Evolutionary conservation across 805 yeast genomes (phyloP), one percentile per base, ranked within the genome.

Genomic region (Candida boleticola): DNA sequence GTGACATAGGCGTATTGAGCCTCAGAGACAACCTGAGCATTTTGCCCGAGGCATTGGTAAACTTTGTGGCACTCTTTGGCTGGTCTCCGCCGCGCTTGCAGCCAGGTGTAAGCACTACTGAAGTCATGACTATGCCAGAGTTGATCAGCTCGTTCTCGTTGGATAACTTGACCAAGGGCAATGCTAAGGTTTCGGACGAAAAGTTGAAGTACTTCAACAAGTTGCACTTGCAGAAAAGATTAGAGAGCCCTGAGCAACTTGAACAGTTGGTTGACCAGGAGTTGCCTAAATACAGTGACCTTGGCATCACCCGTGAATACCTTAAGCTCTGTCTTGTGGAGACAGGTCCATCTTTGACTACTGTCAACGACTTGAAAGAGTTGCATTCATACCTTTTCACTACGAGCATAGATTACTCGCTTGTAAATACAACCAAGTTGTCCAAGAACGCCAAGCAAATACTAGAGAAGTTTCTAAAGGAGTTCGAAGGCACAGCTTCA

Each of bases 31-130:
- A 67, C 33, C 68, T 69, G 32, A 96, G 96, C 0, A 73, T 86
- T 13, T 63, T 89, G 4, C 95, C 97, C 0, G 96, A 90, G 57
- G 93, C 99, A 0, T 61, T 93, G 30, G 68, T 87, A 5, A 93
- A 93, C 54, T 93, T 89, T 60, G 84, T 83, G 33, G 96, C 92
- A 0, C 68, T 93, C 44, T 85, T 89, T 61, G 99, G 99, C 0
- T 93, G 99, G 99, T 77, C 96, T 4, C 95, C 97, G 3, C 79
- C 81, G 4, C 71, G 87, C 47, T 66, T 65, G 4, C 57, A 56
- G 2, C 60, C 71, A 7, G 79, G 83, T 2, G 68, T 71, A 22
- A 66, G 73, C 20, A 57, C 62, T 0, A 73, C 71, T 39, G 92
- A 83, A 53, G 64, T 80, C 5, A 74, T 76, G 63, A 52, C 63